These are phyloP conservation scores for Neurospora sp. DNA, from an alignment of 495 filamentous ascomycete genomes.

Conservation along the genomic window DNA sequence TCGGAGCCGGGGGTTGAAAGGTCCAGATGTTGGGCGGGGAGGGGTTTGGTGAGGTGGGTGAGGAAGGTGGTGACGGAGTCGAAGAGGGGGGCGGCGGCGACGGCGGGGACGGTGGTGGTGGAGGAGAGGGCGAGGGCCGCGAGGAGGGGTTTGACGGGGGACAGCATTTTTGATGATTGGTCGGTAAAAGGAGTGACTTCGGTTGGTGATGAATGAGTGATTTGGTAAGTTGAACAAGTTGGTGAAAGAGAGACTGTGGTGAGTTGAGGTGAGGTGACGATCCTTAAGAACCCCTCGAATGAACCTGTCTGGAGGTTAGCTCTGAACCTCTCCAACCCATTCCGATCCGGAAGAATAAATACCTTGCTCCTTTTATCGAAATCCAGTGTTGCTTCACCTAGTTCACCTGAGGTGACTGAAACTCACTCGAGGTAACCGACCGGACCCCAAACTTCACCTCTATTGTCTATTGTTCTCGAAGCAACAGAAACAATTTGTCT, in stretches of 20 bases:
- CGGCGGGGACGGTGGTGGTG: too few relatives aligned
- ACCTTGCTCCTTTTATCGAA: neutral
- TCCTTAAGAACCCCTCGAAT: neutral
- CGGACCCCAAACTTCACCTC: neutral
- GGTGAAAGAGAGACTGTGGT: neutral
- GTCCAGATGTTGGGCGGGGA: neutral
- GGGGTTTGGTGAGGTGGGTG: neutral
- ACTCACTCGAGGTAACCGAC: neutral
- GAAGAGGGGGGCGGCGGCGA: neutral
- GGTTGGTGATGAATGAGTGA: neutral
- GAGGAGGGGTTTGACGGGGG: neutral
- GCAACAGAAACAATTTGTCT: neutral
- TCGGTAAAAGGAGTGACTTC: neutral
- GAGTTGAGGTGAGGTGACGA: neutral
- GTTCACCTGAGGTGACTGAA: neutral
- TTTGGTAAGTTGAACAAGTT: neutral
- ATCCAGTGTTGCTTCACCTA: neutral
- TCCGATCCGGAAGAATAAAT: neutral
- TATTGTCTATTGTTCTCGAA: neutral
- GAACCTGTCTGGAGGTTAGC: neutral
- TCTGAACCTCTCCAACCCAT: neutral
- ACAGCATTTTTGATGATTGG: neutral
- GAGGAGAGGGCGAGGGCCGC: neutral
- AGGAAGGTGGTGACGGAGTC: neutral
- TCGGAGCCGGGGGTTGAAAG: neutral